Base-by-base conservation (phyloP, 352 stramenopile species). In the Paralagenidium karlingii region DNA sequence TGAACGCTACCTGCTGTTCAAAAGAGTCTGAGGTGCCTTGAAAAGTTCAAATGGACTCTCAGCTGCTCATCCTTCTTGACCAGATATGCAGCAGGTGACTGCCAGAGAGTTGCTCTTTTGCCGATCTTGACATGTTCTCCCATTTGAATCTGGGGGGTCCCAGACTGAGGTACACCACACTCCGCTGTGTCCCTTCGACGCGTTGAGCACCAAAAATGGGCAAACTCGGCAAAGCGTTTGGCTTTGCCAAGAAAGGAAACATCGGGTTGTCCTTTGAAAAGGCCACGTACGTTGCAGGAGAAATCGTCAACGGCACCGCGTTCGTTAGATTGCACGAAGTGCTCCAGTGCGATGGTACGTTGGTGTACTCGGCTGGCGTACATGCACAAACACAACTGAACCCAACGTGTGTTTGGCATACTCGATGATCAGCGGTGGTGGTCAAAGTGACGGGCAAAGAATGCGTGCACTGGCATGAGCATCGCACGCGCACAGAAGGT, bases 381-480 rank as follows among this genome's bases (percentile, higher is more conserved):
- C n/a, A n/a, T n/a, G n/a, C n/a, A n/a, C n/a, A n/a, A 2, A 8
- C 26, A 44, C 20, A 30, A 8, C 2, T 27, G 11, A 10, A 29
- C 3, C 39, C 20, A 21, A 34, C 7, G 13, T 5, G 18, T 25
- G 19, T 10, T 22, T 26, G 24, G n/a, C n/a, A 16, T 32, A 5
- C 10, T 40, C 16, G 12, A 29, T 26, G 13, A n/a, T 11, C 47
- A 84, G 71, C 68, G 19, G 43, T 85, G 24, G 58, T 82, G 25
- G 51, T 85, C 24, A 79, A 78, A 44, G 68, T 65, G 4, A 55
- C 49, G 6, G 71, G 71, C 11, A 82, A 82, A 44, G 71, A 85
- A 45, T 78, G 76, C 32, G 53, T 82, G 18, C 56, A 64, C 38
- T 79, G 64, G 51, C 59, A 53, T 8, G 50, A 75, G 38, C 30